Base-by-base conservation (phyloP, 257 asterid species). In the Galeopsis tetrahit region DNA sequence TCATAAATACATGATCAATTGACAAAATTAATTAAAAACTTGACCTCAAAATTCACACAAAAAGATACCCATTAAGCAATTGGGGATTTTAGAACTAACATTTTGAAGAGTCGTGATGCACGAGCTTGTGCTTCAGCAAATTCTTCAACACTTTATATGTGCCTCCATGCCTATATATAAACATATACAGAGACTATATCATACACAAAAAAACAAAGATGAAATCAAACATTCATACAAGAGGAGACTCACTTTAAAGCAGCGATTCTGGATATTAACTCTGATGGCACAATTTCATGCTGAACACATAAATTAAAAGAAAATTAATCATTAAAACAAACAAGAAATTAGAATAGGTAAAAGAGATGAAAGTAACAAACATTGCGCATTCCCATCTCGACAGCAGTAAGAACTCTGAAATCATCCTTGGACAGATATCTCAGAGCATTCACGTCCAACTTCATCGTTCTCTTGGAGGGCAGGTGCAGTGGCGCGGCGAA, bases 341-440 rank as follows among this genome's bases (percentile, higher is more conserved):
- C 10, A 67, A 49, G 5, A 0, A 2, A 32, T 44, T 4, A 21
- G 52, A 40, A 67, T 2, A n/a, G 51, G 34, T 7, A 11, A 14
- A 55, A 42, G 42, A 60, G 33, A 46, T 42, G 35, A 14, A 13
- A 58, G 28, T 21, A 49, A 80, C 88, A 17, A 53, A 92, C 97
- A 77, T 93, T 93, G 75, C 97, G 96, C 98, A 91, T 89, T 36
- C 98, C 98, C 98, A 93, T 82, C 68, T 93, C 98, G 59, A 93
- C 97, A 6, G 98, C 97, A 2, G 98, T 93, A 46, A 93, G 96
- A 77, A 88, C 95, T 85, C 98, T 83, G 72, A 93, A 93, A 71
- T 94, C 98, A 79, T 94, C 98, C 77, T 81, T 94, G 49, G 97
- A 84, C 38, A 94, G 93, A 73, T 89, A 89, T 42, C 98, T 76